A percentile compares a stretch with the other conserved stretches of the same genome.
phyloP scores from a whole-genome alignment of 345 rosid species.

The Pelargonium nanum region DNA sequence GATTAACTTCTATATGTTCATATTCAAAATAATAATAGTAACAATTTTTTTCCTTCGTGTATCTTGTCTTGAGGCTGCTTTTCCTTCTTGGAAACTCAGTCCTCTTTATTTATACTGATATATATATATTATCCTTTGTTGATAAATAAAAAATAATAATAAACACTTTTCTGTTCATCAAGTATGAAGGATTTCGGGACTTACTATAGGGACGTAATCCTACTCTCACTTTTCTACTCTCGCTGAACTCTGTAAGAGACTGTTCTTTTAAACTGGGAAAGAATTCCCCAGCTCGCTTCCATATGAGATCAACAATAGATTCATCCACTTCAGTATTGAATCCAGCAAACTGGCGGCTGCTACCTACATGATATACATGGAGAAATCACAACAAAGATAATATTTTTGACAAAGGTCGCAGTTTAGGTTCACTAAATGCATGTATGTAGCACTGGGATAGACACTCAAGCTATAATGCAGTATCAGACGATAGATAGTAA shows the following conservation, averaged over 20 bases:
- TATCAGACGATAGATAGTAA: not conserved
- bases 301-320: slow-evolving; percentile 42
- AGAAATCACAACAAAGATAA: not conserved
- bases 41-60: no score
- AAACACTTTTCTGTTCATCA: no score
- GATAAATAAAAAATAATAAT: no score
- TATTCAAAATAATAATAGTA: no score
- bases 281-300: slow-evolving; percentile 69
- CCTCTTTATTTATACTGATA: no score
- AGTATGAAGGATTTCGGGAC: slow-evolving; percentile 10
- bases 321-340: slow-evolving; percentile 60
- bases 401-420: not conserved
- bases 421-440: not conserved
- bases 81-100: no score
- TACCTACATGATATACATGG: slow-evolving; percentile 33
- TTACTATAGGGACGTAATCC: slow-evolving; percentile 96
- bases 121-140: no score
- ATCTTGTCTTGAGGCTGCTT: no score
- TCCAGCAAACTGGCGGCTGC: slow-evolving; percentile 88
- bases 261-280: slow-evolving; percentile 57
- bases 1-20: no score
- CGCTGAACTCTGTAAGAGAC: slow-evolving; percentile 30
- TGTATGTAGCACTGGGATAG: not conserved
- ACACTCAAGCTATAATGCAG: not conserved
- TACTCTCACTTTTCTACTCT: slow-evolving; percentile 64